These are phyloP conservation scores for Clausena lansium DNA, from an alignment of 345 rosid species.

Conservation along the genomic window DNA sequence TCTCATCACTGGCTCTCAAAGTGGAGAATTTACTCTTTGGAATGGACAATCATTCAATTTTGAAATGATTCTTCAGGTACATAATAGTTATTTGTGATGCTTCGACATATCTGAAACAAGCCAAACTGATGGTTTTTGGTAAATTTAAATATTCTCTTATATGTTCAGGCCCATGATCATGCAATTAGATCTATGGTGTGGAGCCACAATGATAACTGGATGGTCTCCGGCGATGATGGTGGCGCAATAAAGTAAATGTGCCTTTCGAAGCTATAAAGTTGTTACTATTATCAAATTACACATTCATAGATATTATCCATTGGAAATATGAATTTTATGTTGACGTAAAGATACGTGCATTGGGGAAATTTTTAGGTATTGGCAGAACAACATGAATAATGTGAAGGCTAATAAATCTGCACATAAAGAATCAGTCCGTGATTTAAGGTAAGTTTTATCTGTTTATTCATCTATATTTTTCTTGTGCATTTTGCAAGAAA, in stretches of 20 bases:
- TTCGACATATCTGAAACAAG: background rate
- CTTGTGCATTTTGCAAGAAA: background rate
- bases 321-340: background rate
- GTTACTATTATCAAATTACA: background rate
- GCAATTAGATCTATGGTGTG: slow-evolving; percentile 97
- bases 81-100: background rate
- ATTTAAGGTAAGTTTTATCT: slow-evolving; percentile 53
- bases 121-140: slow-evolving; percentile 11
- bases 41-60: slow-evolving; percentile 98
- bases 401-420: slow-evolving; percentile 95
- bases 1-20: slow-evolving; percentile 93
- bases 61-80: slow-evolving; percentile 97
- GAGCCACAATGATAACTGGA: slow-evolving; percentile 98
- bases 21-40: slow-evolving; percentile 99
- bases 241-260: slow-evolving; percentile 77
- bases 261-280: background rate
- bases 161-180: slow-evolving; percentile 89
- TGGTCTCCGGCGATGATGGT: slow-evolving; percentile 99
- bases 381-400: slow-evolving; percentile 99
- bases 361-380: slow-evolving; percentile 54
- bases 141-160: slow-evolving; percentile 5
- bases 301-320: background rate
- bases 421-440: slow-evolving; percentile 94
- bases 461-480: background rate
- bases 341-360: background rate